These are phyloP conservation scores for Drechslerella coelobrocha DNA, from an alignment of 2,329 filamentous ascomycete genomes.

Conservation along the genomic window DNA sequence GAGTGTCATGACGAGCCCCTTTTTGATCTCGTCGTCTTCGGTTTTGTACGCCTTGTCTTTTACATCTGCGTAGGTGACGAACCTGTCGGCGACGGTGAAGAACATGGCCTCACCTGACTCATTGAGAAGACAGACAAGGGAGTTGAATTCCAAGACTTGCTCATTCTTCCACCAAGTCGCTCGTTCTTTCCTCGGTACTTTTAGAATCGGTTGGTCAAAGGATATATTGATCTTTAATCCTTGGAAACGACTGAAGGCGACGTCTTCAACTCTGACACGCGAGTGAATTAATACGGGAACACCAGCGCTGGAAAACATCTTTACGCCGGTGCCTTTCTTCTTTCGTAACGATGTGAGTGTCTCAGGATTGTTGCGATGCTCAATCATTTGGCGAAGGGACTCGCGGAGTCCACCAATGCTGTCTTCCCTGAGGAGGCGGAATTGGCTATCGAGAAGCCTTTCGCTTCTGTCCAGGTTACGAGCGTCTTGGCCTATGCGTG, in stretches of 20 bases:
- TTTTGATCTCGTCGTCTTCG: slow-evolving; percentile 16
- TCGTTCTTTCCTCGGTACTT: slow-evolving; percentile 12
- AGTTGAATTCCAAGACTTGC: slow-evolving; percentile 49
- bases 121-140: slow-evolving; percentile 51
- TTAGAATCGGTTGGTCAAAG: slow-evolving; percentile 49
- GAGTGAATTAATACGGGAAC: slow-evolving; percentile 10
- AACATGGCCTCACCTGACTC: slow-evolving; percentile 40
- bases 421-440: slow-evolving; percentile 55
- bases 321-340: slow-evolving; percentile 31
- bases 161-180: slow-evolving; percentile 53
- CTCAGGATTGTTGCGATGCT: slow-evolving; percentile 50
- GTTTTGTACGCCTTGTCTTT: slow-evolving; percentile 17
- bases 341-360: slow-evolving; percentile 9
- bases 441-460: slow-evolving; percentile 56
- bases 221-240: slow-evolving; percentile 48
- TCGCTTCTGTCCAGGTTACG: slow-evolving; percentile 55
- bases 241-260: slow-evolving; percentile 28
- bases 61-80: slow-evolving; percentile 21
- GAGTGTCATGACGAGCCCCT: slow-evolving; percentile 33
- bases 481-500: slow-evolving; percentile 48
- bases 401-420: slow-evolving; percentile 55
- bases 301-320: slow-evolving; percentile 45
- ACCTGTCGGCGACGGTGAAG: slow-evolving; percentile 50
- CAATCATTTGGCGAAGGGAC: slow-evolving; percentile 54
- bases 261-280: slow-evolving; percentile 14